Evolutionary conservation across 139 green algal genomes (phyloP).

Genomic region (Eudorina sp.): DNA sequence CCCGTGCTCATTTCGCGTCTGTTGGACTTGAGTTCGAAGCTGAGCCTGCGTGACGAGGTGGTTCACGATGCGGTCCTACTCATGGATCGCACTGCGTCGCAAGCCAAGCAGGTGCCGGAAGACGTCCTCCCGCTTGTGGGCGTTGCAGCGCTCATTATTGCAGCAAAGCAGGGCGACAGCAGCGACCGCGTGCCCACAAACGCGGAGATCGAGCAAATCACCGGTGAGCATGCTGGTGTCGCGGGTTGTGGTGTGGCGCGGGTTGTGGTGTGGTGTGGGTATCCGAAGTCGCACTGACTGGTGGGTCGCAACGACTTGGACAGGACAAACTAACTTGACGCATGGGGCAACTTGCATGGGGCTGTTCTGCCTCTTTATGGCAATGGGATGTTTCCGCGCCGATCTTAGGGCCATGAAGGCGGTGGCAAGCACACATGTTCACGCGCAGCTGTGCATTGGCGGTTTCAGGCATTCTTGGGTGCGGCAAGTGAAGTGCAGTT

Average conservation of each 20-base stretch:
- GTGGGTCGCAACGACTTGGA: background rate
- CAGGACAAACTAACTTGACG: background rate
- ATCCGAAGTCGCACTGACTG: too few relatives aligned
- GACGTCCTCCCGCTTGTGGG: conserved; percentile 70
- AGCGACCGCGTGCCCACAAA: conserved; percentile 40
- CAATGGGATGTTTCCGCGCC: too few relatives aligned
- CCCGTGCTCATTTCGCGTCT: conserved; percentile 67
- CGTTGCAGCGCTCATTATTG: conserved; percentile 63
- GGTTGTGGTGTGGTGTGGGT: too few relatives aligned
- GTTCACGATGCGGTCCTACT: conserved; percentile 83
- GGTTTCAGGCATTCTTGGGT: too few relatives aligned
- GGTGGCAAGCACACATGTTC: too few relatives aligned
- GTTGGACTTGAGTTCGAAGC: conserved; percentile 57
- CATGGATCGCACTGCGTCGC: conserved; percentile 76
- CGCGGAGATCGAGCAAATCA: conserved; percentile 50
- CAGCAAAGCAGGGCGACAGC: conserved; percentile 58
- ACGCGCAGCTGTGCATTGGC: too few relatives aligned
- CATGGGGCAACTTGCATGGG: background rate
- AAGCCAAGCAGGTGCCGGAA: conserved; percentile 62
- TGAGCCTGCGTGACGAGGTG: conserved; percentile 59
- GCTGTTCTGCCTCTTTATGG: too few relatives aligned
- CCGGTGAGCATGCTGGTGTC: conserved; percentile 13
- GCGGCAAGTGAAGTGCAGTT: too few relatives aligned
- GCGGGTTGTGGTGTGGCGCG: too few relatives aligned
- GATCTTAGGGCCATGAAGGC: too few relatives aligned